Evolutionary conservation across 1,284 basidiomycete species (phyloP).

Genomic region (Lignosus rhinocerotis): DNA sequence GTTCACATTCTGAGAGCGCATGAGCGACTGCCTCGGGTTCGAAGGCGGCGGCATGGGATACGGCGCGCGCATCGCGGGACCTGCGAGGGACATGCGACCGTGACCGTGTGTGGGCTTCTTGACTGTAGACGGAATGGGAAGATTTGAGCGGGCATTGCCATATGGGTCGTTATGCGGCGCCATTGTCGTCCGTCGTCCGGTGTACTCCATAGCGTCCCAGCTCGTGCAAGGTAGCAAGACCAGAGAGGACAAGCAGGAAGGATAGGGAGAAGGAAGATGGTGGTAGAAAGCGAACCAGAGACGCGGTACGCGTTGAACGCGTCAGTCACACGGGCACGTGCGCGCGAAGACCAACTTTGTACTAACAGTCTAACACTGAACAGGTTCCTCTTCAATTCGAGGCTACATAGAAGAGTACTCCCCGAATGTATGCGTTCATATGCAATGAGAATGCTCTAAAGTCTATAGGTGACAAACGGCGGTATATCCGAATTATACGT

Average conservation of each 20-base stretch:
- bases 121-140: conserved; percentile 56
- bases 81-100: conserved; percentile 68
- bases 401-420: too few relatives aligned
- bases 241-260: neutral
- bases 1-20: conserved; percentile 66
- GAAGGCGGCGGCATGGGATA: conserved; percentile 47
- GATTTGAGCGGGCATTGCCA: conserved; percentile 45
- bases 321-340: conserved; percentile 28
- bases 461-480: too few relatives aligned
- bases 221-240: neutral
- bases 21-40: conserved; percentile 66
- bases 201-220: conserved; percentile 37
- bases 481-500: too few relatives aligned
- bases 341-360: too few relatives aligned
- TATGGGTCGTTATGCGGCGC: conserved; percentile 53
- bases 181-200: conserved; percentile 56
- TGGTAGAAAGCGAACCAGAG: conserved; percentile 16
- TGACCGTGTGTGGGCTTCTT: conserved; percentile 57
- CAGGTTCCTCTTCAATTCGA: too few relatives aligned
- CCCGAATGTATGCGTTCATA: too few relatives aligned
- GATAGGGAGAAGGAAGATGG: neutral
- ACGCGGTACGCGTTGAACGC: conserved; percentile 23
- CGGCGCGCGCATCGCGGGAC: conserved; percentile 60
- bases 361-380: too few relatives aligned
- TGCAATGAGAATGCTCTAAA: too few relatives aligned